Base-by-base conservation (phyloP, 139 green algal genomes). In the Coelastrella sp. region DNA sequence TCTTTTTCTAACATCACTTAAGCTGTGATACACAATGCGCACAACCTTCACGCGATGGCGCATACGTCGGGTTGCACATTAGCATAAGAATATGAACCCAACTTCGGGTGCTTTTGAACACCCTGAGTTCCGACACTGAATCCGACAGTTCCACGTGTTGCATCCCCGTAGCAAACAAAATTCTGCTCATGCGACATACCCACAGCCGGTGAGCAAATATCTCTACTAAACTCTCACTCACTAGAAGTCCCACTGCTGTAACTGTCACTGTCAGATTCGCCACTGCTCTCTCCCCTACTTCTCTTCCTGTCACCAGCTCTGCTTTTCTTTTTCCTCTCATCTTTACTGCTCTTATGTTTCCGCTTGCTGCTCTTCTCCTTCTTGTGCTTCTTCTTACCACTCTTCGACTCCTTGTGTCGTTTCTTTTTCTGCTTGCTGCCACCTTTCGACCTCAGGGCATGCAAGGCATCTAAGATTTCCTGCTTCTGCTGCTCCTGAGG, bases 331-430 rank as follows among this genome's bases (percentile, higher is more conserved):
- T 72, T 50, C 34, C 60, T 34, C 45, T 66, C 4, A 23, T 59
- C 27, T 66, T 71, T 41, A 2, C 27, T 34, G 25, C 40, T 41
- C 13, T 59, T 45, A 17, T 45, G 37, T 38, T 72, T 43, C 7
- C 25, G 27, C 9, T 66, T 57, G 27, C 59, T 79, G 4, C 60
- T 35, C 19, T 68, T 67, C 27, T 78, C 41, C 57, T 84, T 90
- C 60, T 81, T 90, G n/a, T 90, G 48, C 60, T 82, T 87, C 21
- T 72, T 82, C 67, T 88, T 83, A 38, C 59, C 74, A 35, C 74
- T 35, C 15, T 83, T 59, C 0, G 74, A 45, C 81, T 86, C 79
- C 9, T 86, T 53, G 23, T 76, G 86, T 4, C 89, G 23, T 69
- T 68, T 74, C 21, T 81, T 63, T 59, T 51, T 23, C 71, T 86